These are phyloP conservation scores for Rhododendron mucronatum DNA, from an alignment of 148 eudicot genomes.

Conservation along the genomic window DNA sequence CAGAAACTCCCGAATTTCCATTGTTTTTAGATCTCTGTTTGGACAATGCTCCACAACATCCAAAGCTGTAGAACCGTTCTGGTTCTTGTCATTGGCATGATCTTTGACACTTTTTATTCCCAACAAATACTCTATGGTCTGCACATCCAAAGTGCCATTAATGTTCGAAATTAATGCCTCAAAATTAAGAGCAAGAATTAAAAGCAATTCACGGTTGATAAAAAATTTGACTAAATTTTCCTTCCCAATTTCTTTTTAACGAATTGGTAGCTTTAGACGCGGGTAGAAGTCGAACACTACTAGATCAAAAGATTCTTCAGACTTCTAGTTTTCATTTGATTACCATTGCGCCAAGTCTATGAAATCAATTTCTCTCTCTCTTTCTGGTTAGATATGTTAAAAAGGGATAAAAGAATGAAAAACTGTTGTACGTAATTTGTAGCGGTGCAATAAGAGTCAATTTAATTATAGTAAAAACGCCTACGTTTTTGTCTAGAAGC, in stretches of 20 bases:
- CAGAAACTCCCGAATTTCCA: conserved; percentile 28
- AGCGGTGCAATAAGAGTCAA: too few relatives aligned
- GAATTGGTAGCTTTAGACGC: too few relatives aligned
- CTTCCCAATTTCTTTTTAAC: neutral
- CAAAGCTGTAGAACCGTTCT: conserved; percentile 31
- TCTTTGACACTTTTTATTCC: neutral
- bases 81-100: conserved; percentile 17
- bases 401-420: too few relatives aligned
- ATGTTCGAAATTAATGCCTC: neutral
- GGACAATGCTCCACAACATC: conserved; percentile 36
- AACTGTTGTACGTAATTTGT: too few relatives aligned
- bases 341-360: too few relatives aligned
- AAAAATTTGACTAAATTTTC: neutral
- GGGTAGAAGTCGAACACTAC: too few relatives aligned
- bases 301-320: too few relatives aligned
- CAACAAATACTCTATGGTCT: conserved; percentile 30
- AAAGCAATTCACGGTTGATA: neutral
- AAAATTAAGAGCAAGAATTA: neutral
- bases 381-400: too few relatives aligned
- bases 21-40: conserved; percentile 24
- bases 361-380: too few relatives aligned
- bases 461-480: too few relatives aligned
- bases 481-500: too few relatives aligned
- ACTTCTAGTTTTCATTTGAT: too few relatives aligned
- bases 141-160: neutral